Base-by-base conservation (phyloP, 306 rosid species). In the Cicer arietinum region DNA sequence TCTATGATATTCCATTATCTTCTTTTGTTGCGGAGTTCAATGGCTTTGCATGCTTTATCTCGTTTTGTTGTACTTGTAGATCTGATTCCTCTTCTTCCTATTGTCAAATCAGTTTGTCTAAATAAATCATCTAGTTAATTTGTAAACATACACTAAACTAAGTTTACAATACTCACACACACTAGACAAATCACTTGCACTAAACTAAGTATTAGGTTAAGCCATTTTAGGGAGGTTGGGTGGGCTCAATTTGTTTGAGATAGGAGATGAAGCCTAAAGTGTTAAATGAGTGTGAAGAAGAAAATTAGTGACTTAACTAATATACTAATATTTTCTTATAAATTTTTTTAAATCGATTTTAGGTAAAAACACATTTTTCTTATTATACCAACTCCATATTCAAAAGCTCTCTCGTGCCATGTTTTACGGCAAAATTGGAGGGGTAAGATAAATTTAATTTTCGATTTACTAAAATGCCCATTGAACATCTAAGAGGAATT, bases 401-500 rank as follows among this genome's bases (percentile, higher is more conserved):
- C 73, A 42, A 68, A 68, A 10, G 13, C 77, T 60, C 47, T 63
- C 44, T 65, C 61, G 14, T 79, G 75, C 94, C 94, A 71, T 59
- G 62, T 80, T 75, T 91, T 88, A 77, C 90, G 97, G 96, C 96
- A 77, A 75, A 82, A 90, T 76, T 81, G 82, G 86, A 74, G 94
- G 94, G 83, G 48, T 72, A 25, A 43, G 40, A 40, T 48, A 56
- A 39, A 44, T 72, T 74, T 73, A 43, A 6, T 65, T 42, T 51
- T 6, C 41, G 20, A 22, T 76, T 76, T 67, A 83, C 85, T 46
- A 72, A 69, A 80, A 35, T 73, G 17, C 62, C 85, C 80, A 39
- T 52, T 10, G 40, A 76, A 47, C 13, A 60, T 42, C 52, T 2
- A 30, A 45, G 8, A 69, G 16, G 18, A 35, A n/a, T 35, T 35